Conservation (phyloP, 2,329 filamentous ascomycete species). For the Botryotinia convoluta region DNA sequence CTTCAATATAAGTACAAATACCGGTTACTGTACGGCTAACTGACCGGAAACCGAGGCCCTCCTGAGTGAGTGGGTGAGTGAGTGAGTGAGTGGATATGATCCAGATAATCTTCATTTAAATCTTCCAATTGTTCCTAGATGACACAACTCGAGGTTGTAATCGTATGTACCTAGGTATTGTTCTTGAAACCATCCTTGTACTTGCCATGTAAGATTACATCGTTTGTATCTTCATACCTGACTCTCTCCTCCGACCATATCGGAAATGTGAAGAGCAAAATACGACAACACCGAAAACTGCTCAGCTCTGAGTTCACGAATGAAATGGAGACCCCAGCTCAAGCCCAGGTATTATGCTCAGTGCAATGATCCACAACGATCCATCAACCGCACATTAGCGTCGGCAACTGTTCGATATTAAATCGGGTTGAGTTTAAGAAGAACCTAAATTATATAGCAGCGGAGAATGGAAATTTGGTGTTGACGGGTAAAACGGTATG, state of each 20-base stretch:
- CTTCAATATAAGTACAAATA: background rate
- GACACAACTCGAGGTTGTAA: background rate
- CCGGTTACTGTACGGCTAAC: background rate
- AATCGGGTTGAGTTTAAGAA: background rate
- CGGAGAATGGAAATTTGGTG: background rate
- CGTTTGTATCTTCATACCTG: background rate
- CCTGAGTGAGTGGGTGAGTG: background rate
- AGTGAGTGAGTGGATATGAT: background rate
- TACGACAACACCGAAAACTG: background rate
- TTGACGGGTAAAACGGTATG: background rate
- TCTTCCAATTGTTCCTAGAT: background rate
- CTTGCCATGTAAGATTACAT: background rate
- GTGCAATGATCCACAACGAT: background rate
- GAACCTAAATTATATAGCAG: background rate
- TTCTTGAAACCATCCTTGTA: background rate
- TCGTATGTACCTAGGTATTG: background rate
- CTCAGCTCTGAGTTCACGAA: background rate
- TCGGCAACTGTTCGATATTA: slow-evolving; percentile 3
- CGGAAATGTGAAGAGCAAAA: background rate
- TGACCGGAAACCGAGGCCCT: background rate
- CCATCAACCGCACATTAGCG: background rate
- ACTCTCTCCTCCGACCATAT: background rate
- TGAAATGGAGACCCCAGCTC: background rate
- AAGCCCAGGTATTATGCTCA: background rate
- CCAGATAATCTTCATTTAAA: background rate